Conservation (phyloP, 169 alveolate genomes). For the Plasmodium yoelii region DNA sequence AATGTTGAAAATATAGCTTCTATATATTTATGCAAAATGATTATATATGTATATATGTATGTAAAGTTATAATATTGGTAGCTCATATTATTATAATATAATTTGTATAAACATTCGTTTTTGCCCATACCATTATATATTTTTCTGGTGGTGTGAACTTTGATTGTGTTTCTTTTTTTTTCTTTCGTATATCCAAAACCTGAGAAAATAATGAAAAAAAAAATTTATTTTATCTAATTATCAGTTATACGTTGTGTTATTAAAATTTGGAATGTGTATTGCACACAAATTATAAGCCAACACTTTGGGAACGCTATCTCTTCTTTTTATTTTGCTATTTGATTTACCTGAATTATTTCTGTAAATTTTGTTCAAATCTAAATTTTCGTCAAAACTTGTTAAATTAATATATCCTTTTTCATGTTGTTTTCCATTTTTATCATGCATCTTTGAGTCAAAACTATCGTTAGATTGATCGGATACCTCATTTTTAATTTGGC, state of each 20-base stretch:
- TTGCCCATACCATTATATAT: conserved; percentile 26
- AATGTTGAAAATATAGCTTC: not conserved
- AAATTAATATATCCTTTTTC: conserved; percentile 2
- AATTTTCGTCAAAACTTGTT: conserved; percentile 51
- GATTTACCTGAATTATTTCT: conserved; percentile 29
- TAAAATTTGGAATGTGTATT: too few species aligned
- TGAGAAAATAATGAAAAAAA: not conserved
- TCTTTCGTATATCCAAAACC: conserved; percentile 8
- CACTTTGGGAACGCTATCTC: too few species aligned
- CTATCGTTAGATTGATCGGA: not conserved
- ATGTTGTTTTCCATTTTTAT: not conserved
- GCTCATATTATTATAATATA: too few species aligned
- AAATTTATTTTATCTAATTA: not conserved
- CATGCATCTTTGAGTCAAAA: not conserved
- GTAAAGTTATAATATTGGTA: not conserved
- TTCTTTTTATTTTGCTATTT: too few species aligned
- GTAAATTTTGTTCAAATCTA: conserved; percentile 42
- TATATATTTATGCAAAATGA: not conserved
- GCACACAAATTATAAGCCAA: too few species aligned
- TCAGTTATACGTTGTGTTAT: too few species aligned
- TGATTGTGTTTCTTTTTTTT: conserved; percentile 32
- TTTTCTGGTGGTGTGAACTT: conserved; percentile 29
- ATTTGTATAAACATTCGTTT: too few species aligned
- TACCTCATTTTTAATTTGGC: not conserved
- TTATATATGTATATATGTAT: not conserved